A percentile compares a stretch with the other conserved stretches of the same genome.
Conservation (phyloP, 805 yeast genomes). For the Candida railenensis region DNA sequence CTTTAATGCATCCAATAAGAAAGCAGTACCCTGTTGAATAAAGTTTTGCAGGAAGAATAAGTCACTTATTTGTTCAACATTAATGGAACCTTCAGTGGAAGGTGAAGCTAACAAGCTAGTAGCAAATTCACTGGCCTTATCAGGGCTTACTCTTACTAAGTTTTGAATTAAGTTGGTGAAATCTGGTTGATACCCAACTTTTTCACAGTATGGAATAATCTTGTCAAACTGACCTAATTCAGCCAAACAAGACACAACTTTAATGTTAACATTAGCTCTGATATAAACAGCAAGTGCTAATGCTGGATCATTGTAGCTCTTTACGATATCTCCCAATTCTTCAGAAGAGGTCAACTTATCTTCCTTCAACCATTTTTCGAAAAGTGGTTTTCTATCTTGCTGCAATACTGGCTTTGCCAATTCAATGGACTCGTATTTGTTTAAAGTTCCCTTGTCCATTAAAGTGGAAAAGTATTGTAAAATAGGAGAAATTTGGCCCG, state of each 20-base stretch:
- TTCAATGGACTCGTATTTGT: conserved; percentile 91
- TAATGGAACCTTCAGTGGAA: conserved; percentile 56
- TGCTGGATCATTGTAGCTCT: conserved; percentile 74
- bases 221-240: conserved; percentile 96
- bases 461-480: conserved; percentile 88
- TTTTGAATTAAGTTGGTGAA: conserved; percentile 86
- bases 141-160: conserved; percentile 91
- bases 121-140: conserved; percentile 96
- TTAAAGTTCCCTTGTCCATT: conserved; percentile 88
- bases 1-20: conserved; percentile 91
- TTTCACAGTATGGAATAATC: conserved; percentile 89
- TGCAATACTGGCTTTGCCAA: conserved; percentile 93
- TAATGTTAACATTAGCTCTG: conserved; percentile 77
- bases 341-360: conserved; percentile 94
- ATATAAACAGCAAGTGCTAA: conserved; percentile 89
- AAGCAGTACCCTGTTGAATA: conserved; percentile 97
- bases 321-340: conserved; percentile 94
- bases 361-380: conserved; percentile 96
- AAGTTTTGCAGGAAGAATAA: conserved; percentile 91
- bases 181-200: conserved; percentile 86
- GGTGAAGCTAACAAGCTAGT: conserved; percentile 70
- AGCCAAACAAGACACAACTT: conserved; percentile 89
- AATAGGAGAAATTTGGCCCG: conserved; percentile 93
- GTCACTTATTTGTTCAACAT: conserved; percentile 86
- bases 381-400: conserved; percentile 88